Conservation (phyloP, 1,284 basidiomycete genomes). For the Clitocybe nebularis region DNA sequence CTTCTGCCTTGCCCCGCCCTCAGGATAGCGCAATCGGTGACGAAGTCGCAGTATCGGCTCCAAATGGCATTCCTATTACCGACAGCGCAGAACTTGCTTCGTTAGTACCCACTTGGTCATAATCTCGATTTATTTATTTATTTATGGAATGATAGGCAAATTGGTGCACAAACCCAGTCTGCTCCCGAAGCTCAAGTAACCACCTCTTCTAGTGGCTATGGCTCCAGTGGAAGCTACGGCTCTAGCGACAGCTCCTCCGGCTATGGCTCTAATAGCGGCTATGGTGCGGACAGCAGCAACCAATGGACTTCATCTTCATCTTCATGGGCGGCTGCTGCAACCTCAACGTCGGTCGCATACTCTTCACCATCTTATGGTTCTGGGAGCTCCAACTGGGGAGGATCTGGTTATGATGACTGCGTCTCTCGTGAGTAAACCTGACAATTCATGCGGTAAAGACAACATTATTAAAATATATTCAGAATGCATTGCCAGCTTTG, state of each 20-base stretch:
- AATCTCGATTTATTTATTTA: not conserved
- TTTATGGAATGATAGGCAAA: too few species aligned
- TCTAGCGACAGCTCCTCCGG: constrained; percentile 12
- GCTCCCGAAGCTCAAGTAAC: constrained; percentile 9
- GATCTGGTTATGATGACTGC: constrained; percentile 60
- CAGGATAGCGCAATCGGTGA: constrained; percentile 36
- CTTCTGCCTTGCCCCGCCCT: constrained; percentile 45
- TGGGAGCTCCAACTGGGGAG: constrained; percentile 55
- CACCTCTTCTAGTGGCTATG: constrained; percentile 5
- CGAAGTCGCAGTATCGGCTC: constrained; percentile 45
- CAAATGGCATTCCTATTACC: constrained; percentile 37
- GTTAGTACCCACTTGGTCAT: constrained; percentile 15
- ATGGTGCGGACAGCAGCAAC: constrained; percentile 12
- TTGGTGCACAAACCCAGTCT: constrained; percentile 10
- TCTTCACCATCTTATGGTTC: constrained; percentile 59
- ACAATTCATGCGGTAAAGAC: too few species aligned
- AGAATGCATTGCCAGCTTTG: constrained; percentile 67
- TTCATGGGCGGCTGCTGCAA: constrained; percentile 11
- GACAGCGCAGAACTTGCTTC: constrained; percentile 23
- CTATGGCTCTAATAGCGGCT: constrained; percentile 16
- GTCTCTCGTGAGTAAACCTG: constrained; percentile 56
- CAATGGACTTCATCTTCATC: constrained; percentile 4
- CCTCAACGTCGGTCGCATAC: constrained; percentile 32
- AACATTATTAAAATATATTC: too few species aligned
- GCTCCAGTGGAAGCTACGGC: constrained; percentile 19